Percentiles rank a stretch among this genome's conserved stretches.
phyloP scores from a whole-genome alignment of 1,139 yeast genomes.

The Geotrichum reessii region DNA sequence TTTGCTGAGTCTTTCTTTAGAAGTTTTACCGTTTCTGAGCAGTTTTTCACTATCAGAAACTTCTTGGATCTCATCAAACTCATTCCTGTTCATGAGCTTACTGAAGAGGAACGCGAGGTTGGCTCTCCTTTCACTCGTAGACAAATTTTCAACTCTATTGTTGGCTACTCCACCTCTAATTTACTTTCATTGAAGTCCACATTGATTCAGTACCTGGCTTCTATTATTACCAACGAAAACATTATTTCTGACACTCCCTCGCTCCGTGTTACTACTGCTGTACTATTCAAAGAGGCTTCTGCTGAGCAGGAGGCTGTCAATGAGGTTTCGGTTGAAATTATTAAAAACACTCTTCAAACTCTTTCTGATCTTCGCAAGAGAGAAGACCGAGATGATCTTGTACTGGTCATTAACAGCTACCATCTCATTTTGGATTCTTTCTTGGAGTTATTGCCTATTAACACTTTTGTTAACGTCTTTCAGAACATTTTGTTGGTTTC shows the following conservation, averaged over 20 bases:
- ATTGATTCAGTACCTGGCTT: slow-evolving; percentile 43
- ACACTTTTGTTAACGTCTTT: slow-evolving; percentile 61
- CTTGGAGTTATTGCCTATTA: slow-evolving; percentile 68
- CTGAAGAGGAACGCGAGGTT: slow-evolving; percentile 33
- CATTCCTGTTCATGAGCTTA: slow-evolving; percentile 29
- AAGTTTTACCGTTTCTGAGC: slow-evolving; percentile 62
- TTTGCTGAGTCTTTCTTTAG: slow-evolving; percentile 66
- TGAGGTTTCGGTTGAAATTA: slow-evolving; percentile 22
- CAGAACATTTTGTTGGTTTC: slow-evolving; percentile 45
- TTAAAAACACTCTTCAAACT: slow-evolving; percentile 22
- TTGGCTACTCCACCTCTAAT: slow-evolving; percentile 46
- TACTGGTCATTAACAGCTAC: slow-evolving; percentile 12
- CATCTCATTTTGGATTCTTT: slow-evolving; percentile 54
- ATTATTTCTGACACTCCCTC: slow-evolving; percentile 31
- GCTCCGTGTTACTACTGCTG: slow-evolving; percentile 28
- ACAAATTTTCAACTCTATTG: slow-evolving; percentile 59
- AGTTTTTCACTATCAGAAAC: slow-evolving; percentile 53
- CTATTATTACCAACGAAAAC: slow-evolving; percentile 29
- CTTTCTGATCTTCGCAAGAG: slow-evolving; percentile 9
- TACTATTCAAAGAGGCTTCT: slow-evolving; percentile 14
- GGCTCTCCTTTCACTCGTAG: slow-evolving; percentile 42
- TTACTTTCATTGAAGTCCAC: slow-evolving; percentile 48
- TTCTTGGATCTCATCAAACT: slow-evolving; percentile 41
- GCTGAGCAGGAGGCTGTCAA: slow-evolving; percentile 19
- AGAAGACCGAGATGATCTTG: slow-evolving; percentile 2